These are phyloP conservation scores for Trichoderma semiorbis DNA, from an alignment of 2,329 filamentous ascomycete species.

Conservation along the genomic window DNA sequence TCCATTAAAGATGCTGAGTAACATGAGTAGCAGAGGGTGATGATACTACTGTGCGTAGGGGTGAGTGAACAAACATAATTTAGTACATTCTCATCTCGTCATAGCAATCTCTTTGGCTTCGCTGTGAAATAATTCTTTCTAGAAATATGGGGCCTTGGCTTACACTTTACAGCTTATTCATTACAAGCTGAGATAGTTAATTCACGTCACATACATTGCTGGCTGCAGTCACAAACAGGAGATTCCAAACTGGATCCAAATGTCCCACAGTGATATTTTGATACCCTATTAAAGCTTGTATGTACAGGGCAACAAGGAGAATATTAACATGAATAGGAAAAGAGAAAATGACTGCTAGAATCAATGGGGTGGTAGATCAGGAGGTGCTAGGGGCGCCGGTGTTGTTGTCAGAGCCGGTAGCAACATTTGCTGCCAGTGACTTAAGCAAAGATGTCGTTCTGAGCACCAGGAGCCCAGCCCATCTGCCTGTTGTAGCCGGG, in stretches of 20 bases:
- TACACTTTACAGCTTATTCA: not conserved
- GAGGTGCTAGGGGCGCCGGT: not conserved
- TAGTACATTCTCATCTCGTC: not conserved
- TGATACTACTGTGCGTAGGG: not conserved
- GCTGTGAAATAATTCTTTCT: not conserved
- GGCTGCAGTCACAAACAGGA: not conserved
- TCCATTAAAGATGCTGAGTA: not conserved
- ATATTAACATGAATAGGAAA: not conserved
- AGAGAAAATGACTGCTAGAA: not conserved
- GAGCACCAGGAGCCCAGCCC: constrained; percentile 27
- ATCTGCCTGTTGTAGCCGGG: constrained; percentile 28
- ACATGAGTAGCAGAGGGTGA: not conserved
- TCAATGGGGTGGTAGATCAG: not conserved
- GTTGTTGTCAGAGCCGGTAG: not conserved
- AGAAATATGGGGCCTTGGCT: not conserved
- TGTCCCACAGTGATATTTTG: not conserved
- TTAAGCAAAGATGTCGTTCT: constrained; percentile 27
- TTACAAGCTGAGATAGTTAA: not conserved
- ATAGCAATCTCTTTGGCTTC: not conserved
- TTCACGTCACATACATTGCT: not conserved
- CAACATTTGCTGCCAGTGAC: not conserved
- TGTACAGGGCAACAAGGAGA: not conserved
- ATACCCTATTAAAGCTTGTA: not conserved
- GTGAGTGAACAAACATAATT: not conserved
- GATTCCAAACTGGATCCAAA: not conserved